These are phyloP conservation scores for Silybum marianum DNA, from an alignment of 129 eudicot genomes.

Conservation along the genomic window DNA sequence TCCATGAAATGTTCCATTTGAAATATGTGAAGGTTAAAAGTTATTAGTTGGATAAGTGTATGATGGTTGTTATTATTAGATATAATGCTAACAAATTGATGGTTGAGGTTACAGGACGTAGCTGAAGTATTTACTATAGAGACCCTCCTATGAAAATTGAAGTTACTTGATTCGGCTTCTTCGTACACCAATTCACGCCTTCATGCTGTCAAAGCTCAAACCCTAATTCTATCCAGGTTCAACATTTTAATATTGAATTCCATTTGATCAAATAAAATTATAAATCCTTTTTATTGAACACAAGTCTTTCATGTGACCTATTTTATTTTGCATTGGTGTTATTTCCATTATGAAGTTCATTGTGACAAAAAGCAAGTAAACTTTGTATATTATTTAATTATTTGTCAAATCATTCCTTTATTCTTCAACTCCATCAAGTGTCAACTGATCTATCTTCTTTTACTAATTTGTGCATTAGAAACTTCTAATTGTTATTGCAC, in stretches of 20 bases:
- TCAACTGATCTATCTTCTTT: too few relatives aligned
- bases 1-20: too few relatives aligned
- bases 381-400: too few relatives aligned
- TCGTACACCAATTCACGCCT: constrained; percentile 80
- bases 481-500: not conserved
- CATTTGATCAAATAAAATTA: not conserved
- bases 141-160: constrained; percentile 76
- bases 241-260: not conserved
- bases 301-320: too few relatives aligned
- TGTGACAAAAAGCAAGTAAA: too few relatives aligned
- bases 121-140: constrained; percentile 45
- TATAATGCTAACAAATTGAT: constrained; percentile 26
- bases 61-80: constrained; percentile 11
- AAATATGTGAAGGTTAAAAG: not conserved
- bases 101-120: constrained; percentile 53
- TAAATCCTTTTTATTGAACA: not conserved
- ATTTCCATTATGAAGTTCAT: too few relatives aligned
- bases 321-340: too few relatives aligned
- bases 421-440: too few relatives aligned
- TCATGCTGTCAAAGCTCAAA: constrained; percentile 76
- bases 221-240: constrained; percentile 76
- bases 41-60: not conserved
- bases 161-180: constrained; percentile 62
- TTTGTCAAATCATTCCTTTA: too few relatives aligned
- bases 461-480: too few relatives aligned